Evolutionary conservation across 306 rosid genomes (phyloP).

Genomic region (Crotalaria pallida): DNA sequence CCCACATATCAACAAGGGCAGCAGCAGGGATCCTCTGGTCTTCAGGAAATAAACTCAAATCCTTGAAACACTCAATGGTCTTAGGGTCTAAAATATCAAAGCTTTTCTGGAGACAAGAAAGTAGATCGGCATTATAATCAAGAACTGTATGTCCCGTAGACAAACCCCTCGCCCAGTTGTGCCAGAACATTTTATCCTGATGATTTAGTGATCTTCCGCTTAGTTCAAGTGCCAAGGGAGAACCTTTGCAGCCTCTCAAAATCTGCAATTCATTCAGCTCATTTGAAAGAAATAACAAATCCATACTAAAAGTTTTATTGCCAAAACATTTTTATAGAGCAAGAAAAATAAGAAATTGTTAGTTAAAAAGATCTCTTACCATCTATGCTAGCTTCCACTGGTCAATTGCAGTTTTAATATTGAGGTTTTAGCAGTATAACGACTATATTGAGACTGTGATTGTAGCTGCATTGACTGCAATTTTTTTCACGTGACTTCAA

Average conservation of each 20-base stretch:
- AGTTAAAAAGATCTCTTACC: background rate
- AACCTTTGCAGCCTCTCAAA: conserved; percentile 40
- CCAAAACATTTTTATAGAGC: background rate
- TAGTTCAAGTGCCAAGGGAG: conserved; percentile 50
- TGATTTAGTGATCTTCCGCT: conserved; percentile 39
- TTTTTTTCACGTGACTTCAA: no score
- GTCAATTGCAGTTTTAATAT: no score
- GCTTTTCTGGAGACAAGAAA: conserved; percentile 38
- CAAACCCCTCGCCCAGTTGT: conserved; percentile 14
- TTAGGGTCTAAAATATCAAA: conserved; percentile 31
- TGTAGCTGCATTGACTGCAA: no score
- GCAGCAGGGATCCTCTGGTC: conserved; percentile 59
- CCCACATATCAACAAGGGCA: conserved; percentile 59
- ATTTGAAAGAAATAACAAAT: background rate
- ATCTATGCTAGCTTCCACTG: no score
- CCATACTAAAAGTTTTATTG: background rate
- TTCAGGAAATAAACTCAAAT: conserved; percentile 64
- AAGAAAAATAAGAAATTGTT: background rate
- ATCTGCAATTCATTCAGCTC: conserved; percentile 37
- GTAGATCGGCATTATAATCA: conserved; percentile 11
- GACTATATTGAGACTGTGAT: no score
- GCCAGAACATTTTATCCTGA: conserved; percentile 26
- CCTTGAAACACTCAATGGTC: conserved; percentile 47
- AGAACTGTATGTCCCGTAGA: conserved; percentile 30
- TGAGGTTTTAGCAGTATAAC: no score